phyloP scores from a whole-genome alignment of 2,329 filamentous ascomycete genomes.

The Aspergillus brunneoviolaceus region DNA sequence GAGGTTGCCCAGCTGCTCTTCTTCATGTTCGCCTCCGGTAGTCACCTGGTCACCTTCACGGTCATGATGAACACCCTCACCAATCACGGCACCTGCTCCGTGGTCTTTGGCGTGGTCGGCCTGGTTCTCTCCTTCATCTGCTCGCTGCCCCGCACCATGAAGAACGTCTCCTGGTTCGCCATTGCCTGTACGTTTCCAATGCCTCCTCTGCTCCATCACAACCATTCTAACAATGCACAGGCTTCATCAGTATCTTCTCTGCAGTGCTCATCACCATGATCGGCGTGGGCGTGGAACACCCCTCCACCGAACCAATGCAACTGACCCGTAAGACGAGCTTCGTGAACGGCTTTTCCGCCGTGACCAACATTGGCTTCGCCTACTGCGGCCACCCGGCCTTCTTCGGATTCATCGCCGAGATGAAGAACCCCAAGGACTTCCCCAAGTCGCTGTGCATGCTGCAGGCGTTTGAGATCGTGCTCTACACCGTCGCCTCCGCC shows the following conservation, averaged over 20 bases:
- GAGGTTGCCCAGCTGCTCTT: slow-evolving; percentile 63
- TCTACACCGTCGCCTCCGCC: slow-evolving; percentile 65
- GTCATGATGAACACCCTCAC: slow-evolving; percentile 68
- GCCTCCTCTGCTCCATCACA: background rate
- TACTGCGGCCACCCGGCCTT: slow-evolving; percentile 71
- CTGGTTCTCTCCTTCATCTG: slow-evolving; percentile 58
- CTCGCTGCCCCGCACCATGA: slow-evolving; percentile 62
- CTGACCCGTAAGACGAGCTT: slow-evolving; percentile 47
- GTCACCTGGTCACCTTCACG: slow-evolving; percentile 67
- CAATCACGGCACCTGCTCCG: slow-evolving; percentile 61
- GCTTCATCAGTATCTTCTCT: slow-evolving; percentile 62
- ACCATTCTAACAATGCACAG: slow-evolving; percentile 24
- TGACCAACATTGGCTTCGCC: slow-evolving; percentile 69
- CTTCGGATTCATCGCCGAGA: slow-evolving; percentile 65
- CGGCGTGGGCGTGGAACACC: slow-evolving; percentile 57
- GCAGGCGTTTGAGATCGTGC: slow-evolving; percentile 57
- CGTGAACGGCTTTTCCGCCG: slow-evolving; percentile 58
- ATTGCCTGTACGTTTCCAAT: slow-evolving; percentile 49
- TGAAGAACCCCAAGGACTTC: slow-evolving; percentile 61
- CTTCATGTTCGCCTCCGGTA: slow-evolving; percentile 67
- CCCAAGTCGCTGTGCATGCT: slow-evolving; percentile 62
- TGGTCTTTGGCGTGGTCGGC: slow-evolving; percentile 61
- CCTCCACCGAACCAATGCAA: slow-evolving; percentile 36
- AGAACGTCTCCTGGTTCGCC: slow-evolving; percentile 61
- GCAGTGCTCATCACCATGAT: slow-evolving; percentile 69